Percentiles rank a stretch among this genome's conserved stretches.
Conservation (phyloP, 139 green algal species). For the Microglena sp. region DNA sequence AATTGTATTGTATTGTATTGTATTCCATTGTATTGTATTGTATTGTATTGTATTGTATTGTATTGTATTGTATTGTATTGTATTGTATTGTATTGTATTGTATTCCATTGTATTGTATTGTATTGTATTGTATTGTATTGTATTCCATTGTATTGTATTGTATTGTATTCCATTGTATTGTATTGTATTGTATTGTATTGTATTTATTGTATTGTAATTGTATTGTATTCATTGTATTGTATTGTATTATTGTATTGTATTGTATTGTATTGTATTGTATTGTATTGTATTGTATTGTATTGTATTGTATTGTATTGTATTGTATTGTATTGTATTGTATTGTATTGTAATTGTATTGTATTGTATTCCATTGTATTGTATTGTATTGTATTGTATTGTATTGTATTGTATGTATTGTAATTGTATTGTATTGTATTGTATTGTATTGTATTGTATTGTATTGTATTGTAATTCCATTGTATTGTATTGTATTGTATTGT, state of each 20-base stretch:
- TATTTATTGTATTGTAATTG: too few relatives aligned
- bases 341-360: conserved; percentile 5
- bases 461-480: conserved; percentile 3
- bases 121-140: conserved; percentile 5
- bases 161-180: conserved; percentile 3
- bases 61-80: conserved; percentile 5
- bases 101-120: conserved; percentile 3
- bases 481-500: neutral
- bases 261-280: conserved; percentile 5
- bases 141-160: conserved; percentile 3
- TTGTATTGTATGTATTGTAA: neutral
- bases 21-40: conserved; percentile 3
- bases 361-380: conserved; percentile 3
- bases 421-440: conserved; percentile 5
- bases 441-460: conserved; percentile 5
- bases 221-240: too few relatives aligned
- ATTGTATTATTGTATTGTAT: too few relatives aligned
- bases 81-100: conserved; percentile 5
- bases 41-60: conserved; percentile 5
- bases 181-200: conserved; percentile 3
- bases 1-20: conserved; percentile 4
- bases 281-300: conserved; percentile 5
- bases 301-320: conserved; percentile 5
- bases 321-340: conserved; percentile 5
- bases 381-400: conserved; percentile 5